Evolutionary conservation across 2,329 filamentous ascomycete genomes (phyloP), one percentile per base, ranked within the genome.

Genomic region (Fusarium clavum): DNA sequence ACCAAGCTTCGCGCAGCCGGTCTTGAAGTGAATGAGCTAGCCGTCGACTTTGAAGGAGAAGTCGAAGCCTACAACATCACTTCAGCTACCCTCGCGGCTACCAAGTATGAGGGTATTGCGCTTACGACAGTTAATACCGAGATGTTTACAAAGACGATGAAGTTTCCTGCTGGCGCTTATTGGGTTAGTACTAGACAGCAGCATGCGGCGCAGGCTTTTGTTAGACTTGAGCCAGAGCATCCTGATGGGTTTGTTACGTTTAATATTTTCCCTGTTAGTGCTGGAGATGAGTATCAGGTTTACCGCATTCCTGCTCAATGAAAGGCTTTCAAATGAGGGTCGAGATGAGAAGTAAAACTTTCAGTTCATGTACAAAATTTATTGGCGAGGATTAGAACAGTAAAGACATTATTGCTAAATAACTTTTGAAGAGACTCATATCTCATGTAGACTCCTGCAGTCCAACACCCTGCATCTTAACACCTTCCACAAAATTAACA

Each of bases 111-210:
- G 41, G 78, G 78, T 5, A 64, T 69, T 5, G 67, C 73, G 2
- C 67, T 72, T 2, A 73, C 71, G 0, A 76, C 71, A 0, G 72
- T 77, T 1, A 76, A 73, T 24, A 69, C 76, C 0, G 56, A 72
- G 13, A 27, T 69, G 0, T 43, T 60, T 3, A 63, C 55, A 2
- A 71, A 58, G n/a, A 66, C 67, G 7, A 20, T 77, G 3, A 71
- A 30, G 4, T 57, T 79, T 1, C 77, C 77, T 0, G 72, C 71
- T 0, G 78, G 78, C 1, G 75, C 76, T 3, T 79, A 77, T 58
- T 70, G 71, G 58, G 72, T 79, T 0, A 76, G 75, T 58, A 78
- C 78, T 3, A 72, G 73, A 20, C 78, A 79, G 58, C 76, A 77
- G 45, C 77, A 78, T 27, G 77, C 77, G 0, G 77, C 70, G 0